These are phyloP conservation scores for Thermothielavioides terrestris DNA, from an alignment of 495 filamentous ascomycete species.

Conservation along the genomic window DNA sequence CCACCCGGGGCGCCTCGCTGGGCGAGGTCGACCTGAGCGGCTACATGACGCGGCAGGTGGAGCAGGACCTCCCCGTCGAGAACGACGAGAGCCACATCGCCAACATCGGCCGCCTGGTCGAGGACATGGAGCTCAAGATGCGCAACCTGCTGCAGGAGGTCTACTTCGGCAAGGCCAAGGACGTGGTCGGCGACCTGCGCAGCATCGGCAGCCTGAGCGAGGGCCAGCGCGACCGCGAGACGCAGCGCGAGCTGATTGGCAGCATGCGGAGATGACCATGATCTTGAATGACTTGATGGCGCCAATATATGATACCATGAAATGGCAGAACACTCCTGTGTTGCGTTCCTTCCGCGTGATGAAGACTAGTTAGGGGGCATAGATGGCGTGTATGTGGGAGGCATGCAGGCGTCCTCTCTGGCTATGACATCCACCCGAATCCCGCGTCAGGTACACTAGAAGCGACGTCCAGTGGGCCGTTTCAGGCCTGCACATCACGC, in stretches of 20 bases:
- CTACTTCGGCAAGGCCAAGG: slow-evolving; percentile 98
- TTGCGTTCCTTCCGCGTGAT: not conserved
- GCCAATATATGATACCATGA: not conserved
- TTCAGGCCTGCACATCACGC: not conserved
- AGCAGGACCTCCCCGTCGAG: slow-evolving; percentile 80
- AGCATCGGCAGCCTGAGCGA: slow-evolving; percentile 84
- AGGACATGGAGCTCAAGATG: slow-evolving; percentile 99
- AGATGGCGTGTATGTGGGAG: no score
- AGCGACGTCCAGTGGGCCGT: slow-evolving; percentile 2
- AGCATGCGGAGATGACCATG: slow-evolving; percentile 44
- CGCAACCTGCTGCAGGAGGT: slow-evolving; percentile 97
- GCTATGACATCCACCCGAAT: no score
- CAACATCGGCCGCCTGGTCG: slow-evolving; percentile 89
- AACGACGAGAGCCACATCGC: slow-evolving; percentile 89
- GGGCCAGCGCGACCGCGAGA: slow-evolving; percentile 72
- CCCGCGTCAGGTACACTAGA: no score
- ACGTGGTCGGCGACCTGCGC: slow-evolving; percentile 94
- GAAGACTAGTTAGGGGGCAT: no score
- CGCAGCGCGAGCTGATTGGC: slow-evolving; percentile 86
- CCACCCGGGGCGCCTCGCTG: slow-evolving; percentile 59
- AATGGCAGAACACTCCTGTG: not conserved
- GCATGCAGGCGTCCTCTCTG: no score
- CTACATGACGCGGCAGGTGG: slow-evolving; percentile 95
- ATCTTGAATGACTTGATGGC: not conserved
- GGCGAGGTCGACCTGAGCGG: slow-evolving; percentile 90